These are phyloP conservation scores for Trametes cubensis DNA, from an alignment of 768 basidiomycete genomes.

Conservation along the genomic window DNA sequence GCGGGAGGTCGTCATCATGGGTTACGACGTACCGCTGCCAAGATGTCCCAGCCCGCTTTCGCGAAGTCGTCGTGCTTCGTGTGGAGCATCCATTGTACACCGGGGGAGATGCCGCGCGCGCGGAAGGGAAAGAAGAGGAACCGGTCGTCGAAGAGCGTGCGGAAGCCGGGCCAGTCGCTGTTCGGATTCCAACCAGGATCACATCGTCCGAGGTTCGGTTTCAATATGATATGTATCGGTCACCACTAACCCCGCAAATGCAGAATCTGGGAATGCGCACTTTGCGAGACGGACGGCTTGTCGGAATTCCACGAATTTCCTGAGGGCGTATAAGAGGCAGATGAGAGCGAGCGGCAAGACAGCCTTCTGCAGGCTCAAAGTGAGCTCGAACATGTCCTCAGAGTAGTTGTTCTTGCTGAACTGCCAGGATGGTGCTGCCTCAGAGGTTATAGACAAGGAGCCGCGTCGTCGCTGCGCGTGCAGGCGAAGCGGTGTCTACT, in stretches of 20 bases:
- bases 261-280: slow-evolving; percentile 14
- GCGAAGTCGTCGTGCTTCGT: slow-evolving; percentile 30
- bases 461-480: too few relatives aligned
- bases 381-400: too few relatives aligned
- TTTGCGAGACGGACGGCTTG: slow-evolving; percentile 22
- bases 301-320: slow-evolving; percentile 23
- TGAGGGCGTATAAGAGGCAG: slow-evolving; percentile 20
- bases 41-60: slow-evolving; percentile 28
- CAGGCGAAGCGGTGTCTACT: too few relatives aligned
- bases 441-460: too few relatives aligned
- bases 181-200: too few relatives aligned
- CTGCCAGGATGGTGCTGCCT: too few relatives aligned
- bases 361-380: not conserved
- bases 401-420: too few relatives aligned
- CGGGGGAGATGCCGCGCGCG: slow-evolving; percentile 26
- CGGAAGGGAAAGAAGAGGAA: slow-evolving; percentile 27
- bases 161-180: slow-evolving; percentile 27
- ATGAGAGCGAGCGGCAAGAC: slow-evolving; percentile 20
- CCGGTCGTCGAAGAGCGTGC: slow-evolving; percentile 21
- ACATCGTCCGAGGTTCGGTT: not conserved
- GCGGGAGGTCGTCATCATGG: not conserved
- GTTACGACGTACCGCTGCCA: slow-evolving; percentile 27
- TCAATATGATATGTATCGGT: too few relatives aligned
- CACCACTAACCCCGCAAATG: not conserved
- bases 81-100: slow-evolving; percentile 25